A percentile compares a stretch with the other conserved stretches of the same genome.
These are phyloP conservation scores for Punica granatum DNA, from an alignment of 345 rosid genomes.

Conservation along the genomic window DNA sequence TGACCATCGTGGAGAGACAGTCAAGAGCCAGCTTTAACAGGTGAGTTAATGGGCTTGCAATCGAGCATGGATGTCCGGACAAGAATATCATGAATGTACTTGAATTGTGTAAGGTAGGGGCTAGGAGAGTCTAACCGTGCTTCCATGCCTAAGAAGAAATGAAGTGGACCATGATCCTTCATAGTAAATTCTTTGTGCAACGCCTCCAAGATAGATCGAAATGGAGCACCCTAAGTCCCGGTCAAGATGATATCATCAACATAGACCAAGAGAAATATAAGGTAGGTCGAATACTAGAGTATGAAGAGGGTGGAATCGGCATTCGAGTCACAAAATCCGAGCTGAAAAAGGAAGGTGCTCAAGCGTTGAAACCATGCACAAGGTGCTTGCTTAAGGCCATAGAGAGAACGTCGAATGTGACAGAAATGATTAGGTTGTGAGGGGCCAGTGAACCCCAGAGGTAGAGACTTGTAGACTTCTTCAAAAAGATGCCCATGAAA, in stretches of 20 bases:
- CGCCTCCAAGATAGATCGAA: too few relatives aligned
- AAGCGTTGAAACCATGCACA: background rate
- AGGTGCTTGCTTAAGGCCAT: constrained; percentile 1
- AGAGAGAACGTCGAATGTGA: background rate
- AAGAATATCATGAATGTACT: too few relatives aligned
- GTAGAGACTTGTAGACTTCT: background rate
- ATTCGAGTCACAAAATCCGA: background rate
- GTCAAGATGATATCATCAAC: background rate
- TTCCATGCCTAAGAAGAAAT: background rate
- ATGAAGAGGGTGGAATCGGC: background rate
- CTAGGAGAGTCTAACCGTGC: background rate
- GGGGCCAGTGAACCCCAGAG: background rate
- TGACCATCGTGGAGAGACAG: too few relatives aligned
- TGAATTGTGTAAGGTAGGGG: too few relatives aligned
- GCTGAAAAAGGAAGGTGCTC: background rate
- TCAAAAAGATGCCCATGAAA: background rate
- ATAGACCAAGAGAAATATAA: background rate
- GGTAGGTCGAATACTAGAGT: too few relatives aligned
- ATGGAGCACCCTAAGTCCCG: background rate
- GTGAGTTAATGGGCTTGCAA: too few relatives aligned
- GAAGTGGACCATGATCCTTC: background rate
- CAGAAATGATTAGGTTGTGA: background rate
- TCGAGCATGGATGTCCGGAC: too few relatives aligned
- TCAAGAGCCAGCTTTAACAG: too few relatives aligned
- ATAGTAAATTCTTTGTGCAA: background rate